Base-by-base conservation (phyloP, 1,284 basidiomycete species). In the Omphalotus olearius region DNA sequence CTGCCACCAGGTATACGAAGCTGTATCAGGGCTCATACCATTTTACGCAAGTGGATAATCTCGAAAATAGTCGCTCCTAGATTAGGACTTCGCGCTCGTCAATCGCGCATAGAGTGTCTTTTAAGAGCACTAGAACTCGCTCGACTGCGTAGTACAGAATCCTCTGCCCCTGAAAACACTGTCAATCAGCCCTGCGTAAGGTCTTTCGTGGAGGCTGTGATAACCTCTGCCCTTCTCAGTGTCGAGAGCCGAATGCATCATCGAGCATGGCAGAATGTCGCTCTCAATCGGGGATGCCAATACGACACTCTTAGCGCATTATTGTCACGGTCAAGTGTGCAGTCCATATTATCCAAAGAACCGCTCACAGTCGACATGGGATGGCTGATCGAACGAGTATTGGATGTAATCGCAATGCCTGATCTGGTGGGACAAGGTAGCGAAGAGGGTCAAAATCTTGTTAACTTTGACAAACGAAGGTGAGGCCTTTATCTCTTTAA, bases 381-480 rank as follows among this genome's bases (percentile, higher is more conserved):
- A 6, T 92, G 89, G 88, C 66, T 91, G 39, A 65, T 91, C 53
- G 89, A 92, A 64, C 79, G 86, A 43, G 76, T 91, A 63, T 68
- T 91, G 20, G 89, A 91, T 64, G 72, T 91, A 35, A 78, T 89
- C 52, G 82, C 82, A 40, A 75, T 83, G 51, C 82, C 85, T 2
- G 88, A 91, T 61, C 72, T 82, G n/a, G 65, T 88, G n/a, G 76
- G 82, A 45, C 72, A 79, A 13, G 62, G 71, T 3, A 64, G 69
- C 14, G 72, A 75, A 36, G 79, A 80, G 55, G 71, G 72, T 18
- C 73, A 77, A 35, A 77, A 69, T 36, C 75, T 91, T 36, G 76
- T 92, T 47, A 91, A 90, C 61, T 81, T 91, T 57, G 85, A 90
- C 57, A 91, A 91, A 63, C 78, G 89, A 56, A 79, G 89, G 88